Evolutionary conservation across 31 red algal genomes (phyloP), one percentile per base, ranked within the genome.

Genomic region (Endocladia muricata): DNA sequence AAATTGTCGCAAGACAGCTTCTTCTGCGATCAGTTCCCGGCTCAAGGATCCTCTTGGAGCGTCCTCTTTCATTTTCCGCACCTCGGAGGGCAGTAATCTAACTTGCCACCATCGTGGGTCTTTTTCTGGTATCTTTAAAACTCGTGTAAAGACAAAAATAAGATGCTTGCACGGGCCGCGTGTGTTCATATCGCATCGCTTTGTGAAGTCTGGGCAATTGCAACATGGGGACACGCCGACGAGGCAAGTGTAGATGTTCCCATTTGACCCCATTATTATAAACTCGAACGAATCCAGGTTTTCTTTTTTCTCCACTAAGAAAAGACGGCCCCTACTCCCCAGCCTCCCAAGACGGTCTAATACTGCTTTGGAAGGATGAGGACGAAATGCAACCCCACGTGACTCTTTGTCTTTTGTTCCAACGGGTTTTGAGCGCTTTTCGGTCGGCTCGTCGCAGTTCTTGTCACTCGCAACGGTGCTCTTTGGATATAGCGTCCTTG

Each of bases 161-260:
- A 79, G 43, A 60, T 88, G 84, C 76, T 88, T 88, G 67, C 84
- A 88, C 3, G 84, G 84, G 1, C 64, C 76, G 6, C 25, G 68
- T 22, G 26, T 36, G 3, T 11, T 28, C 38, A 4, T 39, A 4
- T 42, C 38, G 5, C 22, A 52, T 9, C 74, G 62, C 39, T 88
- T 88, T 42, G 32, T 56, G 36, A 79, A 79, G 37, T 88, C 84
- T 11, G 84, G 84, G 54, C 84, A 88, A 21, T 77, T 54, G 65
- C 84, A 88, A 41, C 51, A 47, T 40, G 84, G 76, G 42, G 62
- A 22, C 29, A 74, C 4, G 31, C 52, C 41, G 3, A 88, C 74
- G 52, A 28, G 17, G 37, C 49, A 61, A 31, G 54, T 40, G 57
- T 88, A 88, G 1, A 88, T 66, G 42, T 69, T 71, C 2, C 65